Conservation (phyloP, 73 alveolate genomes). For the Tetrahymena thermophila region DNA sequence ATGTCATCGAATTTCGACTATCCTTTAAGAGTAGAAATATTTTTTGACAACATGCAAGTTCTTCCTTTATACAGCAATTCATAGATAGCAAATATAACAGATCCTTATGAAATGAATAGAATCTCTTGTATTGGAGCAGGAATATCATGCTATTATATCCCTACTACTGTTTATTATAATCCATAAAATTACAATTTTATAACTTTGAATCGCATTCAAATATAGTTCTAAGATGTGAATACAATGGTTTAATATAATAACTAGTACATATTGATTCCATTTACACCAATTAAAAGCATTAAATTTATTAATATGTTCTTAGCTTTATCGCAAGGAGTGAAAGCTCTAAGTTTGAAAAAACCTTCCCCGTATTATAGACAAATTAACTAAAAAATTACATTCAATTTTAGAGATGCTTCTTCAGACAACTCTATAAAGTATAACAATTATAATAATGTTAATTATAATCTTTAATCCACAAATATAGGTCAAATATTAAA, state of each 20-base stretch:
- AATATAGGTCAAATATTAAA: background rate
- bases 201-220: background rate
- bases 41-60: background rate
- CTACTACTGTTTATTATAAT: background rate
- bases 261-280: background rate
- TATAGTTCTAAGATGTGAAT: background rate
- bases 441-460: background rate
- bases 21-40: background rate
- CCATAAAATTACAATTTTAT: background rate
- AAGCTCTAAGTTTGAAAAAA: background rate
- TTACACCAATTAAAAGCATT: background rate
- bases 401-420: background rate
- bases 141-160: background rate
- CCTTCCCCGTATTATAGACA: background rate
- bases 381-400: background rate
- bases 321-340: background rate
- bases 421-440: background rate
- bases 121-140: background rate
- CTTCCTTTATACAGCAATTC: background rate
- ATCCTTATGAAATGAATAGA: background rate
- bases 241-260: background rate
- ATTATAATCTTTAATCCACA: background rate
- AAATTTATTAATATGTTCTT: background rate
- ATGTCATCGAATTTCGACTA: background rate
- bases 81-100: background rate